Evolutionary conservation across 2,329 filamentous ascomycete genomes (phyloP).

Genomic region (Penicillium occitanis): DNA sequence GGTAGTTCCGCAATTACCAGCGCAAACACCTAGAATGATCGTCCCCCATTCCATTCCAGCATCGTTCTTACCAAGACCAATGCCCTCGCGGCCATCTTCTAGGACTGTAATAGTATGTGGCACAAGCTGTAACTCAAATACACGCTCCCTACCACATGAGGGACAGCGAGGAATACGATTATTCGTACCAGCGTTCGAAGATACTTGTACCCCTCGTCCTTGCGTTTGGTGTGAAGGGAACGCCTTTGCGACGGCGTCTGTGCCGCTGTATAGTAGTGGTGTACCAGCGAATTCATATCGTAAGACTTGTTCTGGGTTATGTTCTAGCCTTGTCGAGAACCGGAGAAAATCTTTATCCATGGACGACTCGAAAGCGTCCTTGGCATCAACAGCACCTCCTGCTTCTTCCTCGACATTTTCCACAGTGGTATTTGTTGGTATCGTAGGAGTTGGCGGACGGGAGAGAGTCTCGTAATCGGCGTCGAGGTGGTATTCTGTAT

Average conservation of each 20-base stretch:
- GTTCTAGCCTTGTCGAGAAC: constrained; percentile 73
- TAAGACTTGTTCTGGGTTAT: constrained; percentile 80
- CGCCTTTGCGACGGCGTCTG: constrained; percentile 69
- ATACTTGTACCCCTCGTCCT: constrained; percentile 7
- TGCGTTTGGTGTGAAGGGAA: constrained; percentile 41
- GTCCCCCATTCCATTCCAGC: constrained; percentile 97
- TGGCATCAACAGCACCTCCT: constrained; percentile 45
- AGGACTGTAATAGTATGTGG: constrained; percentile 87
- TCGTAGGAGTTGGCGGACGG: constrained; percentile 50
- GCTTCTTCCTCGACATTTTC: constrained; percentile 42
- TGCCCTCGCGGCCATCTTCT: constrained; percentile 66
- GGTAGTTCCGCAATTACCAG: constrained; percentile 70
- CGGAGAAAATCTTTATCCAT: constrained; percentile 77
- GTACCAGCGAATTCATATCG: constrained; percentile 73
- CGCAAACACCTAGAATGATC: constrained; percentile 81
- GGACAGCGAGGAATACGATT: constrained; percentile 69
- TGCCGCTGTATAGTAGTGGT: constrained; percentile 77
- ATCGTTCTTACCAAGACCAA: constrained; percentile 62
- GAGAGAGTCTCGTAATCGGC: constrained; percentile 89
- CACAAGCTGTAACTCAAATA: constrained; percentile 90
- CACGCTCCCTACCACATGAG: constrained; percentile 71
- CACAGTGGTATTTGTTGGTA: constrained; percentile 49
- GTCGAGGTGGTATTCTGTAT: constrained; percentile 77
- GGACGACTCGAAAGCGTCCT: constrained; percentile 72
- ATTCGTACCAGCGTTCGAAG: constrained; percentile 17